These are phyloP conservation scores for Tremella fuciformis DNA, from an alignment of 768 basidiomycete species.

Conservation along the genomic window DNA sequence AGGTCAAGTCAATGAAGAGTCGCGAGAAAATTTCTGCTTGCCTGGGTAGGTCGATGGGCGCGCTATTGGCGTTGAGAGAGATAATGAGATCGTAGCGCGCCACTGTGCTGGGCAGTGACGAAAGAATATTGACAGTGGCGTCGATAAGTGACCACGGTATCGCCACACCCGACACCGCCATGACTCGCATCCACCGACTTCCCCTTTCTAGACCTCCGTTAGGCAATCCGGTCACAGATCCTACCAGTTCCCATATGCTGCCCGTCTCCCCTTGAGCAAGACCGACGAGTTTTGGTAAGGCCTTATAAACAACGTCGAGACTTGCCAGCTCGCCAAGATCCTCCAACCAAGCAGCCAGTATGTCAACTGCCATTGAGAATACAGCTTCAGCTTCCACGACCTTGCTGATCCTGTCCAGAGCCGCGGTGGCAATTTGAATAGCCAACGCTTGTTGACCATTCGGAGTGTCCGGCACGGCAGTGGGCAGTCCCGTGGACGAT, in stretches of 20 bases:
- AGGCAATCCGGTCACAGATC: neutral
- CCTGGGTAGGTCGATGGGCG: conserved; percentile 12
- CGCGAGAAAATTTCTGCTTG: neutral
- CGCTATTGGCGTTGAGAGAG: conserved; percentile 29
- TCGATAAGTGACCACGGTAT: conserved; percentile 29
- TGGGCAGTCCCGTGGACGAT: conserved; percentile 5
- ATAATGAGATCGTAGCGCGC: conserved; percentile 32
- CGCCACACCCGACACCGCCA: conserved; percentile 36
- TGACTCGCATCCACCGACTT: conserved; percentile 37
- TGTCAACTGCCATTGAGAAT: conserved; percentile 26
- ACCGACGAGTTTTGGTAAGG: conserved; percentile 23
- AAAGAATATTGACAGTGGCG: conserved; percentile 21
- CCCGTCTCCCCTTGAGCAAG: neutral
- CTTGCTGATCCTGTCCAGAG: conserved; percentile 28
- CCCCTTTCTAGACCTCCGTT: conserved; percentile 22
- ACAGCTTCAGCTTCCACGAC: conserved; percentile 27
- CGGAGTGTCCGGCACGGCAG: neutral
- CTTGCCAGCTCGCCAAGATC: conserved; percentile 34
- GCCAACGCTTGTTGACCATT: conserved; percentile 10
- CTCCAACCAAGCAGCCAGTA: conserved; percentile 38
- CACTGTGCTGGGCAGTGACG: conserved; percentile 3
- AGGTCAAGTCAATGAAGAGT: neutral
- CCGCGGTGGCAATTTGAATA: conserved; percentile 25
- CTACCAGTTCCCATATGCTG: neutral
- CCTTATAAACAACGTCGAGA: conserved; percentile 21